A percentile compares a stretch with the other conserved stretches of the same genome.
Evolutionary conservation across 768 basidiomycete genomes (phyloP).

Genomic region (Tulasnella sp.): DNA sequence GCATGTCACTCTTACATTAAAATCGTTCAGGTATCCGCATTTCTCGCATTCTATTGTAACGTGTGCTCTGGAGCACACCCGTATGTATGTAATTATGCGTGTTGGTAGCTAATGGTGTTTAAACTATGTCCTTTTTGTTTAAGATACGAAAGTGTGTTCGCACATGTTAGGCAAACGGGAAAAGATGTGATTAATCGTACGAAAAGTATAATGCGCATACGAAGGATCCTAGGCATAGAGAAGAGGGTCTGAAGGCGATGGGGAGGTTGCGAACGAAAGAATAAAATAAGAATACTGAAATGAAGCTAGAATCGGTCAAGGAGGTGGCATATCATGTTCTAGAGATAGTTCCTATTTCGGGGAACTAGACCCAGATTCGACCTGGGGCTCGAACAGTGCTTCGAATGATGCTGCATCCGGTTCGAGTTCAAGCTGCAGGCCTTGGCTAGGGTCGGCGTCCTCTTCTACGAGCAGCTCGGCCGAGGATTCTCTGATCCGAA

Average conservation of each 20-base stretch:
- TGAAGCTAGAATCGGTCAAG: background rate
- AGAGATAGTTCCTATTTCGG: background rate
- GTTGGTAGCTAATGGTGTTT: background rate
- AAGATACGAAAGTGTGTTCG: background rate
- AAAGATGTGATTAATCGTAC: background rate
- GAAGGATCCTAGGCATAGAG: background rate
- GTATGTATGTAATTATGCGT: conserved; percentile 10
- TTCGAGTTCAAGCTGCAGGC: background rate
- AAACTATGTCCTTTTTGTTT: background rate
- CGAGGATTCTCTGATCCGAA: background rate
- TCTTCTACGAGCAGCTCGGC: background rate
- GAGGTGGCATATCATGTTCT: background rate
- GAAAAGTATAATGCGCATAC: background rate
- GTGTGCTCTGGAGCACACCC: conserved; percentile 1
- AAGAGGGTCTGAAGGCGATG: background rate
- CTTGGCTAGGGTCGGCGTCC: background rate
- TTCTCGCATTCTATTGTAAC: background rate
- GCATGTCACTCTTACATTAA: background rate
- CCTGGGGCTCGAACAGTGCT: background rate
- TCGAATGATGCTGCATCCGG: background rate
- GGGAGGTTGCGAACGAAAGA: background rate
- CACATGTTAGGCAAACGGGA: background rate
- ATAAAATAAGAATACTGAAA: conserved; percentile 1
- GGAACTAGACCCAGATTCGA: background rate
- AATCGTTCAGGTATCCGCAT: background rate